Base-by-base conservation (phyloP, 2,329 filamentous ascomycete genomes). In the Fusarium pininemorale region DNA sequence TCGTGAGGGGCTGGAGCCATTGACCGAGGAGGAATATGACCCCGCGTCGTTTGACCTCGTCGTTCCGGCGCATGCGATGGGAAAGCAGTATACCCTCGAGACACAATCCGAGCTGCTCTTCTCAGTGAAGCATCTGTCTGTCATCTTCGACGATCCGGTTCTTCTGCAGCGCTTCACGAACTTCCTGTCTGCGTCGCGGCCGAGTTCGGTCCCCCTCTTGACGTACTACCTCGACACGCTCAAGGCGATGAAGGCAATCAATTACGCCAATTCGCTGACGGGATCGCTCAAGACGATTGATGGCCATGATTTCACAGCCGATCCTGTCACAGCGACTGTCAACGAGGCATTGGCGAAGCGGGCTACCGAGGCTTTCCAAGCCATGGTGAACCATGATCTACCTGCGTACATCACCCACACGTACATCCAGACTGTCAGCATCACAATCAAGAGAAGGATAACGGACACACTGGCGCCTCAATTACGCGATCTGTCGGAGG, bases 151-250 rank as follows among this genome's bases (percentile, higher is more conserved):
- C 7, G 89, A 93, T 64, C 88, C 91, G 1, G 83, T 87, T 12
- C 86, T 91, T 28, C 84, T 94, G 3, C 85, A 90, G 58, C 87
- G 86, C 50, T 95, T 95, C 79, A 92, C 90, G 4, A 86, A 89
- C 6, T 95, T 93, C 75, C 83, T 95, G 6, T 88, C 88, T 65
- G 80, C 84, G 9, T 84, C 87, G 50, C 86, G 91, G 50, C 89
- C 91, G 10, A 83, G 87, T 26, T 93, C 92, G 1, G 84, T 93
- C 5, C 88, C 91, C 0, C 82, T 93, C 13, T 82, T 95, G 20
- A 88, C 91, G 32, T 93, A 94, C 83, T 94, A 94, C 73, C 85
- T 94, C 5, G 91, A 94, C 75, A 88, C 91, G 0, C 81, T 90
- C 65, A 95, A 95, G 78, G 92, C 92, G 2, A 81, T 94, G 18